Evolutionary conservation across 2,329 filamentous ascomycete genomes (phyloP), one percentile per base, ranked within the genome.

Genomic region (Periconia digitata): DNA sequence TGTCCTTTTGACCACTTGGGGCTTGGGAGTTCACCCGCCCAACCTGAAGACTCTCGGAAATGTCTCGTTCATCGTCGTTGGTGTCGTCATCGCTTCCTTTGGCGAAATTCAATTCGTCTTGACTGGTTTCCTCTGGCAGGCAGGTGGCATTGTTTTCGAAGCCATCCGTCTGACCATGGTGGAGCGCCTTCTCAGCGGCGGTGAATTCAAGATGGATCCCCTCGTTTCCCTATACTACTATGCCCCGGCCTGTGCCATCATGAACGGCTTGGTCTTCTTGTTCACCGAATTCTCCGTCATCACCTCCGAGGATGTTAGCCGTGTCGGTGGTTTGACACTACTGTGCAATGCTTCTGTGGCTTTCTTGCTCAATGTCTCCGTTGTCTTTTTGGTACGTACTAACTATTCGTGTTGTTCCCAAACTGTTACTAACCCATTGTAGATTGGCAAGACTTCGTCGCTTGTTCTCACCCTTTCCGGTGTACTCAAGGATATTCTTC

Each of bases 21-120:
- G 81, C 44, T 85, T 97, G 65, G 90, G 91, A 49, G 85, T 96
- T 53, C 85, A 89, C 13, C 85, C 89, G 53, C 89, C 90, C 45
- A 95, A 91, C 76, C 71, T 94, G 60, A 92, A 85, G 78, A 88
- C 90, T 41, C 86, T 99, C 63, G 82, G 89, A 69, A 99, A 99
- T 70, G 92, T 99, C 54, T 94, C 89, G 36, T 82, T 92, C 70
- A 99, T 99, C 64, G 94, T 97, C 44, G 73, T 97, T 44, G 94
- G 94, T 79, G 92, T 97, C 61, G 79, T 96, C 58, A 90, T 99
- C 67, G 94, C 94, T 42, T 96, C 92, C 1, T 83, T 95, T 55
- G 94, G 94, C 65, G 94, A 99, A 78, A 95, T 99, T 74, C 86
- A 92, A 70, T 99, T 99, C 70, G 87, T 90, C 64, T 78, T 88